Evolutionary conservation across 768 basidiomycete species (phyloP).

Genomic region (Phaeotremella fagi): DNA sequence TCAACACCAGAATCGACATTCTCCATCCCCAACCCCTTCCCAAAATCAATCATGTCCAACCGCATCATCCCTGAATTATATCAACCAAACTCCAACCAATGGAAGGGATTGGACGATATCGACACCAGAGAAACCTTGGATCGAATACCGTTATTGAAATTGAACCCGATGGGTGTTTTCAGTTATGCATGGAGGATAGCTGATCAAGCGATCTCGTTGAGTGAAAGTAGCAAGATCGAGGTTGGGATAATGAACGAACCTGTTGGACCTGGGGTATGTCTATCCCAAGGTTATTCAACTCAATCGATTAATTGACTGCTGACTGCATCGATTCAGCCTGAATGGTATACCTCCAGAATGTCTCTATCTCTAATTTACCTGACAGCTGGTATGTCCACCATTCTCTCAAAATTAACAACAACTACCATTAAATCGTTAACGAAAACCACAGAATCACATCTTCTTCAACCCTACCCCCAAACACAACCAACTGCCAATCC

Average conservation of each 20-base stretch:
- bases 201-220: slow-evolving; percentile 18
- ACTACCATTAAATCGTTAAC: neutral
- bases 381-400: slow-evolving; percentile 17
- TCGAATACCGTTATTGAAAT: slow-evolving; percentile 18
- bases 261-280: slow-evolving; percentile 30
- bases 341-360: slow-evolving; percentile 32
- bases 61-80: neutral
- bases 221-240: slow-evolving; percentile 10
- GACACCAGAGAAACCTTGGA: neutral
- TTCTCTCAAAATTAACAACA: neutral
- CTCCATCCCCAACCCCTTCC: slow-evolving; percentile 33
- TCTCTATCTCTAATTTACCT: slow-evolving; percentile 29
- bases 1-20: slow-evolving; percentile 21
- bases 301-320: neutral
- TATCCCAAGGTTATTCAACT: neutral
- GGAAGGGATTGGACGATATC: too few species aligned
- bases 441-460: slow-evolving; percentile 19
- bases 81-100: neutral
- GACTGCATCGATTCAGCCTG: slow-evolving; percentile 14
- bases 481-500: neutral
- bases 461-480: slow-evolving; percentile 29
- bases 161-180: slow-evolving; percentile 33
- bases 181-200: slow-evolving; percentile 36
- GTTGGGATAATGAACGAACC: slow-evolving; percentile 33
- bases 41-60: slow-evolving; percentile 4